phyloP scores from a whole-genome alignment of 306 rosid species.

The Sophora flavescens region DNA sequence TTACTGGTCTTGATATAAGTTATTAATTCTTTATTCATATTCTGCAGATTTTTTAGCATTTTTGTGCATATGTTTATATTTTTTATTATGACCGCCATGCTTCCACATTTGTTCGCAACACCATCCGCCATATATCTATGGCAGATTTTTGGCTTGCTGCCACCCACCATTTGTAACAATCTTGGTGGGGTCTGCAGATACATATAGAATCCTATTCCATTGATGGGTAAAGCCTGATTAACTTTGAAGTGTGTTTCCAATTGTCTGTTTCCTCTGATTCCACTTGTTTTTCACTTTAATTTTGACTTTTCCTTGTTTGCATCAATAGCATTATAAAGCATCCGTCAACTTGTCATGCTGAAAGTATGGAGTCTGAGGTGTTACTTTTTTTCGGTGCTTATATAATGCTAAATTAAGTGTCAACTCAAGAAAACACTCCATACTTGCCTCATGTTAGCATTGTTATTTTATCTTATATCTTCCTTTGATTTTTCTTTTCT shows the following conservation, averaged over 20 bases:
- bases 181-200: slow-evolving; percentile 5
- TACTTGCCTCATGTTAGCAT: neutral
- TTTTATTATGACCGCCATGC: neutral
- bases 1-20: too few relatives aligned
- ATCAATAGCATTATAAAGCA: slow-evolving; percentile 16
- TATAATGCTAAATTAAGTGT: neutral
- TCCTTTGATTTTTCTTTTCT: slow-evolving; percentile 16
- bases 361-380: neutral
- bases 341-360: neutral
- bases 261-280: slow-evolving; percentile 30
- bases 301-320: neutral
- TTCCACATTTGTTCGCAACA: neutral
- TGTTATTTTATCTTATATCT: slow-evolving; percentile 22
- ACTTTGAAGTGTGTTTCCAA: neutral
- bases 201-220: neutral
- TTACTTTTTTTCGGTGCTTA: neutral
- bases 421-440: slow-evolving; percentile 10
- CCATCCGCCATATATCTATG: neutral
- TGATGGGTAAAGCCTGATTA: neutral
- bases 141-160: neutral
- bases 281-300: slow-evolving; percentile 3
- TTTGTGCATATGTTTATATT: neutral
- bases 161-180: neutral
- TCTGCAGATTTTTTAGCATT: neutral
- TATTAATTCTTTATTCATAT: too few relatives aligned